Conservation (phyloP, 2,329 filamentous ascomycete genomes). For the Aplosporella prunicola region DNA sequence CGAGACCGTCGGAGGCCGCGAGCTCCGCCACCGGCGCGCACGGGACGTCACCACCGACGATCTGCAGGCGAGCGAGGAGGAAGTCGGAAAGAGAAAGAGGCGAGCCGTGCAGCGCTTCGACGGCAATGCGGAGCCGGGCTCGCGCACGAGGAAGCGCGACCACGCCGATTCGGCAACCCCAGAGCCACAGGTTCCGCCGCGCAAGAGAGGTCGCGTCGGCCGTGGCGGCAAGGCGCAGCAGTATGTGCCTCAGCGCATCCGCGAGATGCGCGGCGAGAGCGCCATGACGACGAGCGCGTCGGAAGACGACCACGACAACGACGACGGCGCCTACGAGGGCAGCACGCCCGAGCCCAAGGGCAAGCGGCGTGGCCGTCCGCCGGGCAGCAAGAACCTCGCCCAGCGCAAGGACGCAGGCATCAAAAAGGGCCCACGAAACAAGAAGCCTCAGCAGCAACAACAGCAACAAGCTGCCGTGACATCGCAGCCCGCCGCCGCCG, state of each 20-base stretch:
- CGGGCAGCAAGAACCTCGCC: constrained; percentile 39
- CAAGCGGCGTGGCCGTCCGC: constrained; percentile 26
- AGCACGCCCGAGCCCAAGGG: constrained; percentile 12
- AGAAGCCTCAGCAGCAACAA: constrained; percentile 12
- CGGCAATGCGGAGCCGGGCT: constrained; percentile 17
- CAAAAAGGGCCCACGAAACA: constrained; percentile 39
- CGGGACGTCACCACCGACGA: constrained; percentile 20
- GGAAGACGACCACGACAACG: constrained; percentile 18
- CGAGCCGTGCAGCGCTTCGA: constrained; percentile 27
- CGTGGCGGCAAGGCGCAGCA: constrained; percentile 12
- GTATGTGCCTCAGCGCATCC: constrained; percentile 34
- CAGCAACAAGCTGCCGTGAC: constrained; percentile 11
- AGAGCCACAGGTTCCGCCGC: constrained; percentile 23
- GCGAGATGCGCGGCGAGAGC: constrained; percentile 35
- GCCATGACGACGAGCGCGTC: constrained; percentile 20
- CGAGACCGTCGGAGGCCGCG: constrained; percentile 36
- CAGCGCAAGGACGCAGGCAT: constrained; percentile 39
- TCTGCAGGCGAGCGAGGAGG: constrained; percentile 27
- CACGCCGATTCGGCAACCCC: constrained; percentile 24
- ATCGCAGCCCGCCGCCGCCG: constrained; percentile 19
- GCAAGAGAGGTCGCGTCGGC: constrained; percentile 19
- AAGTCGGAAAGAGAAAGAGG: constrained; percentile 26
- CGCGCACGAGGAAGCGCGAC: constrained; percentile 8
- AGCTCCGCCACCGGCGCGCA: constrained; percentile 36
- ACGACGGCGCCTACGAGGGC: constrained; percentile 1